Evolutionary conservation across 257 asterid genomes (phyloP).

Genomic region (Ehretia macrophylla): DNA sequence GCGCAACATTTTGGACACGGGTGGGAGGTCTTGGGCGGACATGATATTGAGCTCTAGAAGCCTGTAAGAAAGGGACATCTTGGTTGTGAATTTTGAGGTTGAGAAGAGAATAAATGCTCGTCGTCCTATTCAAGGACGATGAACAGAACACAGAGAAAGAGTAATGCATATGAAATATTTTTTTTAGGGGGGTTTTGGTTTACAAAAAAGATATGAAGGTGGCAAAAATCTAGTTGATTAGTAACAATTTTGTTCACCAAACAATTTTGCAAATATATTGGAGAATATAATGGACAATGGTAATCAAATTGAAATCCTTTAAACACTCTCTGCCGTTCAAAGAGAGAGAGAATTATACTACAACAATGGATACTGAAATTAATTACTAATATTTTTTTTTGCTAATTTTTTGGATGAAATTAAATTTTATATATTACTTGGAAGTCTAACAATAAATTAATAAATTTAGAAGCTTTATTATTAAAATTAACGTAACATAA

Average conservation of each 20-base stretch:
- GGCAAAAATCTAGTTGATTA: neutral
- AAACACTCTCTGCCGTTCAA: neutral
- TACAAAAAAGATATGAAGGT: neutral
- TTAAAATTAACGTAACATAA: too few relatives aligned
- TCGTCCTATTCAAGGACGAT: slow-evolving; percentile 4
- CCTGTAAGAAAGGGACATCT: slow-evolving; percentile 28
- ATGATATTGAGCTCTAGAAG: slow-evolving; percentile 58
- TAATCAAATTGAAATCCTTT: neutral
- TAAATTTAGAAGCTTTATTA: too few relatives aligned
- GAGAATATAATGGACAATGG: neutral
- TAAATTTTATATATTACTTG: too few relatives aligned
- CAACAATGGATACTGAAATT: too few relatives aligned
- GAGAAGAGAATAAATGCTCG: neutral
- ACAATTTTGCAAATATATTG: neutral
- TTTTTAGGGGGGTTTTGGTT: neutral
- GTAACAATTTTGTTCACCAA: neutral
- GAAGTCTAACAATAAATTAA: too few relatives aligned
- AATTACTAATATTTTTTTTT: too few relatives aligned
- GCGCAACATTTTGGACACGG: slow-evolving; percentile 72
- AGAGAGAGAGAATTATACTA: too few relatives aligned
- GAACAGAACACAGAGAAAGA: neutral
- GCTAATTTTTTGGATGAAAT: too few relatives aligned
- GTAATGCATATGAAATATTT: slow-evolving; percentile 3
- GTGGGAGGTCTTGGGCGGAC: slow-evolving; percentile 78
- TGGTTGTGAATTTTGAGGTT: neutral